Percentiles rank a stretch among this genome's conserved stretches.
Conservation (phyloP, 345 rosid species). For the Ceriops zippeliana region DNA sequence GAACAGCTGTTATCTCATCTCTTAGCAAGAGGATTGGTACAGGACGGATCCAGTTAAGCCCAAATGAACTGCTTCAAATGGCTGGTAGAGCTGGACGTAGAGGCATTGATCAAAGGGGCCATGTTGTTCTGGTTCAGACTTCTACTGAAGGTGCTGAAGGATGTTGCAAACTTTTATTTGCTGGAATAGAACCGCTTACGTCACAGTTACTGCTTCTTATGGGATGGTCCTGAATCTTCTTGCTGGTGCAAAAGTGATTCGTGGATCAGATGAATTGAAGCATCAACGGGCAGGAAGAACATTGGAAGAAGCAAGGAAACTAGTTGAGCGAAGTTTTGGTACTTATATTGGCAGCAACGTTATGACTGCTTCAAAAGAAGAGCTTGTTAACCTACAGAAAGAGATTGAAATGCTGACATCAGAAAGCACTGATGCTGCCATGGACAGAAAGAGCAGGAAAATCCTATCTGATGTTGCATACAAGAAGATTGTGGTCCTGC, state of each 20-base stretch:
- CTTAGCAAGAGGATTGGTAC: conserved; percentile 65
- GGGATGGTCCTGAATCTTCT: conserved; percentile 97
- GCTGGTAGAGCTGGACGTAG: conserved; percentile 99
- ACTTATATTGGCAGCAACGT: conserved; percentile 93
- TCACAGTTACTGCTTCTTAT: conserved; percentile 95
- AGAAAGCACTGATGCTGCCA: conserved; percentile 72
- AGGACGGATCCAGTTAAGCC: conserved; percentile 68
- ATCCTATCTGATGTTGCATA: conserved; percentile 60
- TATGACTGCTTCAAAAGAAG: conserved; percentile 84
- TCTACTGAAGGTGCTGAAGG: conserved; percentile 93
- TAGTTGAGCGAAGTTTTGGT: conserved; percentile 95
- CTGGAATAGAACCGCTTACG: conserved; percentile 87
- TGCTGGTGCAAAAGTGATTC: conserved; percentile 70
- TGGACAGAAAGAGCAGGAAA: conserved; percentile 72
- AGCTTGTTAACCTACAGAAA: conserved; percentile 65
- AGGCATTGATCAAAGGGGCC: conserved; percentile 84
- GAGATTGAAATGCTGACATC: conserved; percentile 64
- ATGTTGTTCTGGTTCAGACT: conserved; percentile 77
- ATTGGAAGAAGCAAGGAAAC: conserved; percentile 85
- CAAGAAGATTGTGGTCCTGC: conserved; percentile 67
- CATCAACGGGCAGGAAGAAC: conserved; percentile 63
- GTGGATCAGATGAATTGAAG: conserved; percentile 45
- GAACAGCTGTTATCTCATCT: conserved; percentile 88
- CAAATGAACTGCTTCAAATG: conserved; percentile 92
- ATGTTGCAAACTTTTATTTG: conserved; percentile 75